Percentiles rank a stretch among this genome's conserved stretches.
Evolutionary conservation across 2,329 filamentous ascomycete species (phyloP).

Genomic region (Epichloe sibirici): DNA sequence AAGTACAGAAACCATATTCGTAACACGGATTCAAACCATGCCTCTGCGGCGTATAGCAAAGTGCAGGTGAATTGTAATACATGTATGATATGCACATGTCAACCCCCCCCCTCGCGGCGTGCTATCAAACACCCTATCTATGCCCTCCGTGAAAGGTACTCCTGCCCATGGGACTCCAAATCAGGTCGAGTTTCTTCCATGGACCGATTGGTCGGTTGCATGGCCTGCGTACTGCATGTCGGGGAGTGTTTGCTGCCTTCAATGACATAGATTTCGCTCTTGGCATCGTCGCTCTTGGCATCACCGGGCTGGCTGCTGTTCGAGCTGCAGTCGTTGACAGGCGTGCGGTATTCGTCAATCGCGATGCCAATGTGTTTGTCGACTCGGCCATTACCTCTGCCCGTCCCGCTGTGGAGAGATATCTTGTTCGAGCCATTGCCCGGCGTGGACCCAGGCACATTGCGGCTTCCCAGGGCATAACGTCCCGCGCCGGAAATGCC

Average conservation of each 20-base stretch:
- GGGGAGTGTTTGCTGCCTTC: constrained; percentile 17
- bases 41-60: background rate
- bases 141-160: constrained; percentile 14
- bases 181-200: constrained; percentile 17
- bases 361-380: constrained; percentile 9
- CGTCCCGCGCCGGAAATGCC: constrained; percentile 15
- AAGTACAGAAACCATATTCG: background rate
- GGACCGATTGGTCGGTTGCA: constrained; percentile 11
- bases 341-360: constrained; percentile 9
- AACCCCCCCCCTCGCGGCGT: background rate
- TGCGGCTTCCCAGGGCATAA: constrained; percentile 18
- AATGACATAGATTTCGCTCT: constrained; percentile 25
- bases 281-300: constrained; percentile 9
- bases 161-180: constrained; percentile 16
- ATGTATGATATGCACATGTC: background rate
- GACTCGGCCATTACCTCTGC: background rate
- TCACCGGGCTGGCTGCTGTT: background rate
- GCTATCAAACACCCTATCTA: constrained; percentile 5
- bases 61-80: background rate
- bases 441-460: constrained; percentile 14
- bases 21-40: background rate
- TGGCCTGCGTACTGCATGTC: constrained; percentile 12
- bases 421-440: constrained; percentile 25
- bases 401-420: constrained; percentile 18
- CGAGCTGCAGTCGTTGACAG: background rate